Conservation (phyloP, 2,329 filamentous ascomycete species). For the Aureobasidium subglaciale region DNA sequence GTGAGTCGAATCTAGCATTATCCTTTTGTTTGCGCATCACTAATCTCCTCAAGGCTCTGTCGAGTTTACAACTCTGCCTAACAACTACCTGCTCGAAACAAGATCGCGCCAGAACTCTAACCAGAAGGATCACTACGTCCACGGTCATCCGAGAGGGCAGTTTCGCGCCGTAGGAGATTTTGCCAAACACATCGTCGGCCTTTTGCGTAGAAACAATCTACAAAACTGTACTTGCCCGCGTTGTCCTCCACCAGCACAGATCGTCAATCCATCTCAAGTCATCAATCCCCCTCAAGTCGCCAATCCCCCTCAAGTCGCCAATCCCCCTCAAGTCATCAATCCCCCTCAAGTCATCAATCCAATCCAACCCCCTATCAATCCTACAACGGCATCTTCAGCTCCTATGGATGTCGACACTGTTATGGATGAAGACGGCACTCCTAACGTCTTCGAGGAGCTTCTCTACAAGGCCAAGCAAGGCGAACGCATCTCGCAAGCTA, state of each 20-base stretch:
- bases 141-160: conserved; percentile 44
- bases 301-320: too few relatives aligned
- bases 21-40: not conserved
- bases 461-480: conserved; percentile 42
- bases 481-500: conserved; percentile 35
- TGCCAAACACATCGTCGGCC: not conserved
- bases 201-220: not conserved
- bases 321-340: too few relatives aligned
- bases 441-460: conserved; percentile 46
- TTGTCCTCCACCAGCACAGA: too few relatives aligned
- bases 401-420: not conserved
- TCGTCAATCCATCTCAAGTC: too few relatives aligned
- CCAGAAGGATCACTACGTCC: conserved; percentile 46
- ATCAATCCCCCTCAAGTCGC: too few relatives aligned
- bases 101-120: conserved; percentile 29
- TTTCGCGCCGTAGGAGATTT: not conserved
- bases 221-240: not conserved
- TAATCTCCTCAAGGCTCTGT: not conserved
- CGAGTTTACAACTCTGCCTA: conserved; percentile 45
- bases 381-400: not conserved
- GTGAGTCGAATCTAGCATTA: not conserved
- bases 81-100: conserved; percentile 48
- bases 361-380: too few relatives aligned
- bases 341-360: too few relatives aligned
- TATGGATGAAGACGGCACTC: conserved; percentile 46